These are phyloP conservation scores for Cryptococcus jaspeensis DNA, from an alignment of 1,284 basidiomycete species.

Conservation along the genomic window DNA sequence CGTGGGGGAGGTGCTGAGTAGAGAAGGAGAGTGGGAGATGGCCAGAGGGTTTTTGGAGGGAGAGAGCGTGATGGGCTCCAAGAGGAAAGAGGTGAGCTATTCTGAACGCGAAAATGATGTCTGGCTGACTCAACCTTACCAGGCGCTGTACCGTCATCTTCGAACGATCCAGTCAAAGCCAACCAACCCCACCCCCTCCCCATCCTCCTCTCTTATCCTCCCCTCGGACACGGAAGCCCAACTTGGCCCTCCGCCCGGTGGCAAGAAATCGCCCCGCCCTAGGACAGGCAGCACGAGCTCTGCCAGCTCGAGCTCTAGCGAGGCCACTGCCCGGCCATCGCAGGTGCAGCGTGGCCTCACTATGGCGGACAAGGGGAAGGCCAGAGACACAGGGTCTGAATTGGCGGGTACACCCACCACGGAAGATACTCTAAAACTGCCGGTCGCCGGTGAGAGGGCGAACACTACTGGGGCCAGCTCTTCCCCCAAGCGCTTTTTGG, in stretches of 20 bases:
- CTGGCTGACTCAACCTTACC: background rate
- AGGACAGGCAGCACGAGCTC: conserved; percentile 7
- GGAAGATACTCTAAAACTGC: background rate
- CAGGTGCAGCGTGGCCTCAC: conserved; percentile 2
- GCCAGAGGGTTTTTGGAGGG: conserved; percentile 44
- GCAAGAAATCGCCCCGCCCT: background rate
- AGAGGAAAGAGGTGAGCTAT: conserved; percentile 44
- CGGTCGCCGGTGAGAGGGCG: background rate
- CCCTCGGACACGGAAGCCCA: conserved; percentile 1
- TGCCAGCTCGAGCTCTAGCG: conserved; percentile 27
- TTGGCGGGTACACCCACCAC: background rate
- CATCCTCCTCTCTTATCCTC: conserved; percentile 25
- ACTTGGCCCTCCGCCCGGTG: background rate
- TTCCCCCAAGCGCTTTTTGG: no score
- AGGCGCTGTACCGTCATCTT: conserved; percentile 43
- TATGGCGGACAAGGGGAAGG: background rate
- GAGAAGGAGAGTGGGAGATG: conserved; percentile 50
- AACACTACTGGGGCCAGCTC: background rate
- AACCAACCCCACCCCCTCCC: conserved; percentile 25
- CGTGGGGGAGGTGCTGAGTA: conserved; percentile 42
- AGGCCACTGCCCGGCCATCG: conserved; percentile 28
- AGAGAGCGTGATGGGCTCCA: conserved; percentile 40
- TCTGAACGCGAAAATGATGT: background rate
- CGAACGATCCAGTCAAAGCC: conserved; percentile 23
- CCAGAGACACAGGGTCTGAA: background rate